A percentile compares a stretch with the other conserved stretches of the same genome.
These are phyloP conservation scores for Chloris gayana DNA, from an alignment of 176 grass and related monocot genomes.

Conservation along the genomic window DNA sequence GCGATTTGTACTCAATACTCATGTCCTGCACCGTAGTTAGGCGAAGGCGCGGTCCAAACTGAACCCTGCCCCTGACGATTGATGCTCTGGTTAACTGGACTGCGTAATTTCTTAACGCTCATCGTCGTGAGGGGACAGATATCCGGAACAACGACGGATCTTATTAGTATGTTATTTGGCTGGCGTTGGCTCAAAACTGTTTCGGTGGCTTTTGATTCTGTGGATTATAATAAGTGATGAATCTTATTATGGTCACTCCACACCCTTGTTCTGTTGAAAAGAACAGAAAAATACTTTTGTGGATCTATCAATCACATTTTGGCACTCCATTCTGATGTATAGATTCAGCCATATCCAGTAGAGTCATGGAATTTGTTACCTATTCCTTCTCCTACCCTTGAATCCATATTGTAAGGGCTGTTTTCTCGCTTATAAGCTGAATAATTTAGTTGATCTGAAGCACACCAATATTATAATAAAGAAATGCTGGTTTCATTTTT, in stretches of 20 bases:
- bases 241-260: too few relatives aligned
- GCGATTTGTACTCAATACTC: neutral
- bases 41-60: neutral
- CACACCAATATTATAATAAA: neutral
- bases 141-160: too few relatives aligned
- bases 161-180: too few relatives aligned
- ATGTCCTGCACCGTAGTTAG: neutral
- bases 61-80: neutral
- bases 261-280: neutral
- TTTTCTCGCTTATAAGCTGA: neutral
- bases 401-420: neutral
- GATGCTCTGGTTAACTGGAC: neutral
- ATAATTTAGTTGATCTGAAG: neutral
- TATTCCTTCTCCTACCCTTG: neutral
- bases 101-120: too few relatives aligned
- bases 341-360: neutral
- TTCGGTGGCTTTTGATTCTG: too few relatives aligned
- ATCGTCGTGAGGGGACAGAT: too few relatives aligned
- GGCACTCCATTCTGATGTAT: neutral
- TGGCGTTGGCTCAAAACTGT: too few relatives aligned
- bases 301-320: neutral
- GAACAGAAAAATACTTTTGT: too few relatives aligned
- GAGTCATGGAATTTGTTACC: neutral
- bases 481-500: neutral
- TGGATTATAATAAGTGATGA: too few relatives aligned